phyloP scores from a whole-genome alignment of 2,329 filamentous ascomycete genomes.

The Aspergillus neotritici region DNA sequence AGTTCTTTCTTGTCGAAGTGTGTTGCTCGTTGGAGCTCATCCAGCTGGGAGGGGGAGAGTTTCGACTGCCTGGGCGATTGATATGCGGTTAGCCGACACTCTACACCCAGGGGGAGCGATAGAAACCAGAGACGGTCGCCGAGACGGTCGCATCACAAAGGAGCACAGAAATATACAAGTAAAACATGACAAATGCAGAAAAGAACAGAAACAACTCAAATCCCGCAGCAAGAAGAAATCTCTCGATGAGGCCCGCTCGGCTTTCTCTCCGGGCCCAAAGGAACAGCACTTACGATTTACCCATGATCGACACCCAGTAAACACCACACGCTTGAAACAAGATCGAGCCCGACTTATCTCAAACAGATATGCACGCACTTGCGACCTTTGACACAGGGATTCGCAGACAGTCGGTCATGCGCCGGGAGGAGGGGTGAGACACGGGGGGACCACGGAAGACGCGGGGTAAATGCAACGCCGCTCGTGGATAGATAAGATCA shows the following conservation, averaged over 20 bases:
- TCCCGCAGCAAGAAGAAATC: slow-evolving; percentile 4
- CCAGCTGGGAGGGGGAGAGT: slow-evolving; percentile 91
- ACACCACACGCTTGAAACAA: neutral
- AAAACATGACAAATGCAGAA: too few species aligned
- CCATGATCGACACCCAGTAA: slow-evolving; percentile 23
- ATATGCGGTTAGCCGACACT: neutral
- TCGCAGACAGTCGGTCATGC: slow-evolving; percentile 9
- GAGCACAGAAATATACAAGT: too few species aligned
- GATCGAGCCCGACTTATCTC: neutral
- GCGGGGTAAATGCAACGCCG: slow-evolving; percentile 15
- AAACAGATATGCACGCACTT: neutral
- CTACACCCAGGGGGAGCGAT: too few species aligned
- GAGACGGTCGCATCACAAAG: too few species aligned
- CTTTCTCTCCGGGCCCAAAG: neutral
- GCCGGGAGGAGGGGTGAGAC: slow-evolving; percentile 3
- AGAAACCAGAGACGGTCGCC: too few species aligned
- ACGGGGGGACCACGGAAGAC: slow-evolving; percentile 11
- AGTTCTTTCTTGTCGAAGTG: slow-evolving; percentile 99
- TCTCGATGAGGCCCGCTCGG: too few species aligned
- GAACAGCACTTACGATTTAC: slow-evolving; percentile 32
- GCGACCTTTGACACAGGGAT: neutral
- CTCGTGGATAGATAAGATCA: slow-evolving; percentile 15
- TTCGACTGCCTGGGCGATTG: slow-evolving; percentile 74
- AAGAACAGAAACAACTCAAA: too few species aligned
- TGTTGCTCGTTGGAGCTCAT: slow-evolving; percentile 90